Evolutionary conservation across 2,329 filamentous ascomycete species (phyloP).

Genomic region (Ophiostoma novo-ulmi): DNA sequence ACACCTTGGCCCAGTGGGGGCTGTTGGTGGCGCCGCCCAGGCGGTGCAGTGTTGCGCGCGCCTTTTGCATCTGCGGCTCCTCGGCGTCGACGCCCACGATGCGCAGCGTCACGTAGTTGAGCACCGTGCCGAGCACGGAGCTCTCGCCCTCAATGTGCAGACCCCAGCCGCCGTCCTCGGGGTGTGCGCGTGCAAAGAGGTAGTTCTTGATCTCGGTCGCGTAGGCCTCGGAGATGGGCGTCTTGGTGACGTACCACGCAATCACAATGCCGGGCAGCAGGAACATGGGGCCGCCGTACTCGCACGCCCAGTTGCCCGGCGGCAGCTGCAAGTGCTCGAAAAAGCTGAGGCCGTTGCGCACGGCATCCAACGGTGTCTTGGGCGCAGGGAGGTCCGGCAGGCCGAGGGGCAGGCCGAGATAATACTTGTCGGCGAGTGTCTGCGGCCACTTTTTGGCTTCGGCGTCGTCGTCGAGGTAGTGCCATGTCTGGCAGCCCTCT

Average conservation of each 20-base stretch:
- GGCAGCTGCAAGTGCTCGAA: conserved; percentile 85
- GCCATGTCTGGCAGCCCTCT: conserved; percentile 84
- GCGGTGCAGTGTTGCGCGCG: conserved; percentile 73
- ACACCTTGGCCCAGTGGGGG: conserved; percentile 97
- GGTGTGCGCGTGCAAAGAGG: conserved; percentile 76
- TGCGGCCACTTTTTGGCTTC: conserved; percentile 76
- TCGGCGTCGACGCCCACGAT: conserved; percentile 79
- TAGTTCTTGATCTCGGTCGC: conserved; percentile 90
- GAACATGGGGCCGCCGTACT: conserved; percentile 98
- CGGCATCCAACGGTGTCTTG: conserved; percentile 68
- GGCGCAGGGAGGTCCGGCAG: conserved; percentile 67
- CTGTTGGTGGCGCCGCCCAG: conserved; percentile 77
- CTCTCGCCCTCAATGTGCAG: conserved; percentile 92
- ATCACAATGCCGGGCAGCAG: conserved; percentile 80
- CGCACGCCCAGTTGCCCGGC: conserved; percentile 91
- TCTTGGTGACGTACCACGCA: conserved; percentile 83
- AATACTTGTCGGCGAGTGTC: conserved; percentile 82
- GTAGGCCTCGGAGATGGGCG: conserved; percentile 72
- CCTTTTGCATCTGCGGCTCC: conserved; percentile 78
- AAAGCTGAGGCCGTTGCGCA: conserved; percentile 77
- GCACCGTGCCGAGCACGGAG: conserved; percentile 79
- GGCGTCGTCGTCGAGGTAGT: conserved; percentile 73
- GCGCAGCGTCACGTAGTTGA: conserved; percentile 81
- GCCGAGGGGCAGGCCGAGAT: conserved; percentile 70
- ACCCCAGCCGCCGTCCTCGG: conserved; percentile 93